These are phyloP conservation scores for Zygosaccharomyces siamensis DNA, from an alignment of 805 yeast genomes.

Conservation along the genomic window DNA sequence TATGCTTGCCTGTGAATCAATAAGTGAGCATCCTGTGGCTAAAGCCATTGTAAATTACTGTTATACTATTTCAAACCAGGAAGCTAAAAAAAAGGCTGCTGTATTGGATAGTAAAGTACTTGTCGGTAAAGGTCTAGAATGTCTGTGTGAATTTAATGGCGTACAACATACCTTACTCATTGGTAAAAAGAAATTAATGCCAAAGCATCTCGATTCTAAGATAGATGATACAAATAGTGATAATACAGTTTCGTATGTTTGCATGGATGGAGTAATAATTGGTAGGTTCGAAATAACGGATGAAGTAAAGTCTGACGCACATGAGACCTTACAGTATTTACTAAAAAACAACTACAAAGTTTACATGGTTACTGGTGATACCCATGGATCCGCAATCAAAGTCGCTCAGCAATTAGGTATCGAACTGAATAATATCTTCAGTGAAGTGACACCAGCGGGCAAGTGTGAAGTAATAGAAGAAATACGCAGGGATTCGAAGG, in stretches of 20 bases:
- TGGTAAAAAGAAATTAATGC: slow-evolving; percentile 49
- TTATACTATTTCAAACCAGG: slow-evolving; percentile 8
- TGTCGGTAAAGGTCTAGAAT: slow-evolving; percentile 38
- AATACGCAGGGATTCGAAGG: slow-evolving; percentile 41
- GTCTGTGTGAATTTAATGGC: slow-evolving; percentile 20
- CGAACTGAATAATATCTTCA: slow-evolving; percentile 56
- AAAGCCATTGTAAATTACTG: slow-evolving; percentile 52
- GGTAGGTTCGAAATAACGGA: slow-evolving; percentile 72
- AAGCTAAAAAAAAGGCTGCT: slow-evolving; percentile 2
- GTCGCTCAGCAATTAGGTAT: slow-evolving; percentile 70
- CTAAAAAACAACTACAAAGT: slow-evolving; percentile 50
- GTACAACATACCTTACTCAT: slow-evolving; percentile 38
- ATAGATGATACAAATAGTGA: slow-evolving; percentile 28
- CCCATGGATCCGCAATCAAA: slow-evolving; percentile 51
- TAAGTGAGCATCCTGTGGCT: slow-evolving; percentile 87
- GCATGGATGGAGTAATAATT: slow-evolving; percentile 50
- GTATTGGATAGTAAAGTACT: slow-evolving; percentile 29
- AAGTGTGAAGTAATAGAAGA: slow-evolving; percentile 63
- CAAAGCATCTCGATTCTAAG: slow-evolving; percentile 12
- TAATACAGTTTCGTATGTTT: slow-evolving; percentile 51
- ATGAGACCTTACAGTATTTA: slow-evolving; percentile 53
- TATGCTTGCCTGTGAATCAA: slow-evolving; percentile 46
- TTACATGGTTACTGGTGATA: slow-evolving; percentile 91
- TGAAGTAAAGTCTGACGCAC: slow-evolving; percentile 60
- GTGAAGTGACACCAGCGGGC: slow-evolving; percentile 71